Conservation (phyloP, 192 early-diverging fungal genomes). For the Backusella circina region DNA sequence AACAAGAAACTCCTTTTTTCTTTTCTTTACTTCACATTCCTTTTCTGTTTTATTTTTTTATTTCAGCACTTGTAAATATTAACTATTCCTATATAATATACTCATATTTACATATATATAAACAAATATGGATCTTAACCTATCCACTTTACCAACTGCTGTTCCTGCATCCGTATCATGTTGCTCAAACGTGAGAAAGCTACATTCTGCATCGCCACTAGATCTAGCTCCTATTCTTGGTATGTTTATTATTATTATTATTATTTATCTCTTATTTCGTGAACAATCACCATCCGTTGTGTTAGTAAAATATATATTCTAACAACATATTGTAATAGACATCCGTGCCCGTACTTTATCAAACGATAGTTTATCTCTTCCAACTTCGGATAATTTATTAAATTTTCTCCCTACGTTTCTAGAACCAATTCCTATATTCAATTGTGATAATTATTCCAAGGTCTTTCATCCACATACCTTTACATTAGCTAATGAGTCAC, state of each 20-base stretch:
- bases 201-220: neutral
- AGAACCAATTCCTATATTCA: slow-evolving; percentile 1
- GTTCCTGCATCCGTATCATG: neutral
- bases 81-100: neutral
- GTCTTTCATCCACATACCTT: neutral
- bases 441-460: neutral
- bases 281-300: neutral
- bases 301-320: neutral
- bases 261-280: neutral
- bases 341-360: neutral
- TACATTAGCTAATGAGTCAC: neutral
- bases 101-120: neutral
- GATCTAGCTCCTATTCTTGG: neutral
- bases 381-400: neutral
- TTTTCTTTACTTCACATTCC: neutral
- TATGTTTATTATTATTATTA: neutral
- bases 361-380: neutral
- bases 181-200: neutral
- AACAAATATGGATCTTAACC: neutral
- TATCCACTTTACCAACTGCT: neutral
- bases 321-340: neutral
- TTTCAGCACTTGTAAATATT: neutral
- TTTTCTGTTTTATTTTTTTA: neutral
- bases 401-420: neutral
- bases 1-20: neutral